These are phyloP conservation scores for Aspergillus udagawae DNA, from an alignment of 2,329 filamentous ascomycete species.

Conservation along the genomic window DNA sequence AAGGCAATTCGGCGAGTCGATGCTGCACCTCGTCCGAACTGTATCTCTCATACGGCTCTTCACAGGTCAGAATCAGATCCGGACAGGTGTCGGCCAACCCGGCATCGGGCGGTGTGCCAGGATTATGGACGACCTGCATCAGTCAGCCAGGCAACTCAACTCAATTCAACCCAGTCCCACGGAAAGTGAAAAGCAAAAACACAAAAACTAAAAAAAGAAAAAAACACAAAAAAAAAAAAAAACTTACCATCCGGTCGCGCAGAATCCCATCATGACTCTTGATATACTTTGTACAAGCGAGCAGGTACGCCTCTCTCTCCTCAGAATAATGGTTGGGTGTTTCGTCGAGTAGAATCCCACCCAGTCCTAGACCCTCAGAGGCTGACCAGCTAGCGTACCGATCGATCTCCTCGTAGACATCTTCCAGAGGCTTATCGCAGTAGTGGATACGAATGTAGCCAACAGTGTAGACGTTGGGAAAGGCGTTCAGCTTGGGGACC, in stretches of 20 bases:
- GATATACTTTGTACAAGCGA: background rate
- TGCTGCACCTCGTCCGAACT: conserved; percentile 12
- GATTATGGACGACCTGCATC: conserved; percentile 10
- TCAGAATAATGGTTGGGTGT: conserved; percentile 11
- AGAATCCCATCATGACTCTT: conserved; percentile 6
- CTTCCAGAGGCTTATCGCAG: conserved; percentile 16
- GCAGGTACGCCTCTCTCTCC: conserved; percentile 8
- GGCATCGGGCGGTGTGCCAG: conserved; percentile 12
- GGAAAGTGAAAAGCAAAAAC: too few species aligned
- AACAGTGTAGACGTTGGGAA: conserved; percentile 16
- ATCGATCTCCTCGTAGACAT: conserved; percentile 13
- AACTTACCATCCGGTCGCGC: conserved; percentile 4
- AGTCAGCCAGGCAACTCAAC: too few species aligned
- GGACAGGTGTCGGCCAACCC: conserved; percentile 3
- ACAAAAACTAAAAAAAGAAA: too few species aligned
- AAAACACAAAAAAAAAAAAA: accelerated
- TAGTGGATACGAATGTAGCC: conserved; percentile 22
- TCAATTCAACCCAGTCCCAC: too few species aligned
- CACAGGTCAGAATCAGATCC: conserved; percentile 13
- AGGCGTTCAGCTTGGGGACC: conserved; percentile 12
- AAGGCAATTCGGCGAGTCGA: conserved; percentile 4
- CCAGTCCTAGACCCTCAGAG: conserved; percentile 7
- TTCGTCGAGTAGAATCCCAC: conserved; percentile 16
- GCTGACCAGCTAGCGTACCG: conserved; percentile 12
- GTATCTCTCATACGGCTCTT: conserved; percentile 12